Percentiles rank a stretch among this genome's conserved stretches.
Evolutionary conservation across 2,329 filamentous ascomycete species (phyloP).

Genomic region (Trichoderma guizhouense): DNA sequence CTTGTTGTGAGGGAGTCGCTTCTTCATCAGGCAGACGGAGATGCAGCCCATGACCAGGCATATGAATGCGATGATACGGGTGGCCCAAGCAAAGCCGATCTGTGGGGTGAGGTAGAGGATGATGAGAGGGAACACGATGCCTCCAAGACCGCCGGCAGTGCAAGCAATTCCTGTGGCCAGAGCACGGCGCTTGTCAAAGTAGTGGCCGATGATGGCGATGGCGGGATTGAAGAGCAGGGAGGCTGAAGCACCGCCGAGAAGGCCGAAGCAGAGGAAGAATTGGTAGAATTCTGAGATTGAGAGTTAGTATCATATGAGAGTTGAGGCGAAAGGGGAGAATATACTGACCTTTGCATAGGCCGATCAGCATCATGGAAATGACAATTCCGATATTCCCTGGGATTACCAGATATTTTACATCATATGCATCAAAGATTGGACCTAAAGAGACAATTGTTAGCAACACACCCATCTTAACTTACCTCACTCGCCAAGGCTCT

Average conservation of each 20-base stretch:
- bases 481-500: not conserved
- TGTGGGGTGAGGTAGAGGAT: slow-evolving; percentile 27
- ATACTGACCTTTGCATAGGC: slow-evolving; percentile 32
- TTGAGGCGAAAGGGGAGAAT: not conserved
- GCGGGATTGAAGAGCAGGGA: slow-evolving; percentile 69
- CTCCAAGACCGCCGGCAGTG: slow-evolving; percentile 60
- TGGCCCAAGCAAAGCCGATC: slow-evolving; percentile 33
- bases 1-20: slow-evolving; percentile 49
- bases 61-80: slow-evolving; percentile 31
- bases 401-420: slow-evolving; percentile 57
- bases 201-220: slow-evolving; percentile 65
- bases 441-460: slow-evolving; percentile 29
- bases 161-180: slow-evolving; percentile 67
- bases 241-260: slow-evolving; percentile 63
- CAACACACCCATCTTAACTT: not conserved
- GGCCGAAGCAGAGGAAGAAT: slow-evolving; percentile 66
- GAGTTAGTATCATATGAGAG: not conserved
- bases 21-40: slow-evolving; percentile 30
- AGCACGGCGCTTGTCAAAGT: slow-evolving; percentile 61
- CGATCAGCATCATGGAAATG: slow-evolving; percentile 54
- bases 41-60: slow-evolving; percentile 27
- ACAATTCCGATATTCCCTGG: slow-evolving; percentile 56
- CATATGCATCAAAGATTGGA: slow-evolving; percentile 66
- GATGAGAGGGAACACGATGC: slow-evolving; percentile 47
- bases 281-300: slow-evolving; percentile 57